Evolutionary conservation across 2,329 filamentous ascomycete genomes (phyloP).

Genomic region (Celoporthe dispersa): DNA sequence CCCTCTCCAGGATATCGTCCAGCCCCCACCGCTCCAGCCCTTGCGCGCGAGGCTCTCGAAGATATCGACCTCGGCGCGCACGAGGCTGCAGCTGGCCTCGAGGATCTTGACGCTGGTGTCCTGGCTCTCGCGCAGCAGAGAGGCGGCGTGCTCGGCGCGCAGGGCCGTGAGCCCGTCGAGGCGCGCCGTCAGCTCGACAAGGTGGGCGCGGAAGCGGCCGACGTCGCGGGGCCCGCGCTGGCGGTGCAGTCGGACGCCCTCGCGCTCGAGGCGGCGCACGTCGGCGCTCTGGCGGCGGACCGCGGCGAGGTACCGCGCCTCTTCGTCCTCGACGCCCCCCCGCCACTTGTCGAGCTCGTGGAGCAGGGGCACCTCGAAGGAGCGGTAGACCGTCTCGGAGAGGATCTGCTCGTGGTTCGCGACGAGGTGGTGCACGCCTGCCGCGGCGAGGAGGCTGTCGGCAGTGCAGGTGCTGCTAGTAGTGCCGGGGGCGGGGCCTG

Average conservation of each 20-base stretch:
- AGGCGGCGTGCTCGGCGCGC: constrained; percentile 64
- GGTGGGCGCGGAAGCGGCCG: constrained; percentile 63
- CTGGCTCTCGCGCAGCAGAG: constrained; percentile 65
- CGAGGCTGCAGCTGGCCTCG: constrained; percentile 67
- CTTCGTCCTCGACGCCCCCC: constrained; percentile 66
- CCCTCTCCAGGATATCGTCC: constrained; percentile 68
- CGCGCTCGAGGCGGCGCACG: constrained; percentile 67
- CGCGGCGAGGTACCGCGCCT: constrained; percentile 61
- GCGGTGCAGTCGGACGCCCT: constrained; percentile 64
- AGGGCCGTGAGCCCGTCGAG: constrained; percentile 66
- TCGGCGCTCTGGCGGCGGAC: constrained; percentile 61
- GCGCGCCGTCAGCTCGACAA: constrained; percentile 65
- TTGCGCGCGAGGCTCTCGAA: constrained; percentile 70
- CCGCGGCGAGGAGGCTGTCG: constrained; percentile 64
- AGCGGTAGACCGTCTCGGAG: constrained; percentile 69
- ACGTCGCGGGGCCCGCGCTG: constrained; percentile 64
- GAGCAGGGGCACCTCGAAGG: constrained; percentile 70
- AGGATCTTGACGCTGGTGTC: constrained; percentile 66
- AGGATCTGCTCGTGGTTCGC: constrained; percentile 74
- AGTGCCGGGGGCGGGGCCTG: constrained; percentile 39
- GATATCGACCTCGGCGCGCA: constrained; percentile 71
- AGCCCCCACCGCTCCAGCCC: constrained; percentile 69
- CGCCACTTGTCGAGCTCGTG: constrained; percentile 71
- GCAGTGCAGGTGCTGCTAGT: constrained; percentile 62
- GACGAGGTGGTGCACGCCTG: constrained; percentile 68